phyloP scores from a whole-genome alignment of 2,329 filamentous ascomycete genomes.

The Ophiostoma sp. region DNA sequence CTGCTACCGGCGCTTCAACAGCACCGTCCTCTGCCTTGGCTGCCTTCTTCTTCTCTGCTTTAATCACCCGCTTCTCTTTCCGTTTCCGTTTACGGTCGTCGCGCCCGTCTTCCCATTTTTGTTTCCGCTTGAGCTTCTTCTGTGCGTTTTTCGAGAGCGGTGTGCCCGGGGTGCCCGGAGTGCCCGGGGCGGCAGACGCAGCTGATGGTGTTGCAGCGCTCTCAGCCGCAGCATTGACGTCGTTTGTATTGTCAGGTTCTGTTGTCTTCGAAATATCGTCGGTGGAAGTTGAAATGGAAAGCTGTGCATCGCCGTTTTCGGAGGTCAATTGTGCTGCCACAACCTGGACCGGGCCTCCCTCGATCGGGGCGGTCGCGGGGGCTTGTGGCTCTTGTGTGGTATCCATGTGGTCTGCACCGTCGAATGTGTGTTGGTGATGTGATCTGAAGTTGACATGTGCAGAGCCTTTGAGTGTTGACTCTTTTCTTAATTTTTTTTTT shows the following conservation, averaged over 20 bases:
- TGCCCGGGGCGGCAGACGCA: neutral
- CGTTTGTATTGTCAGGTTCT: neutral
- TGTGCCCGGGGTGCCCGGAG: conserved; percentile 5
- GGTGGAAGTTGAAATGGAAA: neutral
- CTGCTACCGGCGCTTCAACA: conserved; percentile 35
- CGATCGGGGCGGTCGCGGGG: neutral
- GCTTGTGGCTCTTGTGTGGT: neutral
- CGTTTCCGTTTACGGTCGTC: conserved; percentile 56
- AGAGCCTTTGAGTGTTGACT: conserved; percentile 16
- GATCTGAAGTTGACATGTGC: neutral
- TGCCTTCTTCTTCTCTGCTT: conserved; percentile 50
- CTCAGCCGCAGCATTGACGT: neutral
- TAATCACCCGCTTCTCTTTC: conserved; percentile 56
- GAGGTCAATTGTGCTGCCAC: neutral
- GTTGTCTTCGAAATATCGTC: neutral
- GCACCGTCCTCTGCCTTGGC: conserved; percentile 52
- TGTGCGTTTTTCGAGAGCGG: conserved; percentile 79
- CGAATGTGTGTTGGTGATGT: neutral
- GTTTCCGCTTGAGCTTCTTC: conserved; percentile 72
- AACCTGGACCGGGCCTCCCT: neutral
- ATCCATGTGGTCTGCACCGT: neutral
- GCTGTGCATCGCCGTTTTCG: neutral
- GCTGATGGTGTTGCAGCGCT: neutral
- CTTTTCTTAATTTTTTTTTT: conserved; percentile 5
- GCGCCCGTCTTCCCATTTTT: conserved; percentile 74